Evolutionary conservation across 2,329 filamentous ascomycete genomes (phyloP), one percentile per base, ranked within the genome.

Genomic region (Exophiala oligosperma): DNA sequence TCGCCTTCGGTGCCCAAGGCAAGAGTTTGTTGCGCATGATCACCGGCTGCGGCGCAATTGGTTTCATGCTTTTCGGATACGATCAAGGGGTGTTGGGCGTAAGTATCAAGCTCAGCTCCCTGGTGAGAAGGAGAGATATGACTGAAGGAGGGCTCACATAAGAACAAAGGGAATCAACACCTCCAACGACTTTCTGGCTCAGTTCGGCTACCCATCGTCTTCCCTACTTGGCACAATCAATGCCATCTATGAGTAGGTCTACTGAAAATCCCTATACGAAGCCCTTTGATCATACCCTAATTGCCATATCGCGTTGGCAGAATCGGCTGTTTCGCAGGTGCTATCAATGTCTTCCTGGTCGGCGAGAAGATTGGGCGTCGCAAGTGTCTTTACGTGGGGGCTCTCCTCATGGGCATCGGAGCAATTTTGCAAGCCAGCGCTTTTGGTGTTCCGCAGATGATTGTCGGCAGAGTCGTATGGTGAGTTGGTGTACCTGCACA

Each of bases 311-410:
- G 6, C 17, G 17, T 17, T 17, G 17, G 3, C 12, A 54, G 51
- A 47, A 54, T 54, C 17, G 51, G 51, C 7, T 54, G 51, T 24
- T 54, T 26, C 23, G 23, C n/a, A 12, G 51, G 51, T 21, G 51
- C 51, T 23, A 21, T 54, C 23, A 29, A 12, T 37, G 51, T 54
- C 12, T 54, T 54, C 1, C 69, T 78, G 46, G 70, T 76, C 48
- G 78, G 78, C 21, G 79, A 81, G 56, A 62, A 51, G 2, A 71
- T 80, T 8, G 79, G 79, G 7, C 74, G 79, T 24, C 73, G 74
- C 57, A 71, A 69, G 28, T 76, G 74, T 9, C 74, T 81, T 21
- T 67, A 76, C 35, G 63, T 74, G 2, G 78, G 79, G 7, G 74
- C 74, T 0, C 40, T 70, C 0, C 71, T 81, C 60, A 77, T 81